Evolutionary conservation across 208 protist species (phyloP), one percentile per base, ranked within the genome.

Genomic region (Strigomonas culicis): DNA sequence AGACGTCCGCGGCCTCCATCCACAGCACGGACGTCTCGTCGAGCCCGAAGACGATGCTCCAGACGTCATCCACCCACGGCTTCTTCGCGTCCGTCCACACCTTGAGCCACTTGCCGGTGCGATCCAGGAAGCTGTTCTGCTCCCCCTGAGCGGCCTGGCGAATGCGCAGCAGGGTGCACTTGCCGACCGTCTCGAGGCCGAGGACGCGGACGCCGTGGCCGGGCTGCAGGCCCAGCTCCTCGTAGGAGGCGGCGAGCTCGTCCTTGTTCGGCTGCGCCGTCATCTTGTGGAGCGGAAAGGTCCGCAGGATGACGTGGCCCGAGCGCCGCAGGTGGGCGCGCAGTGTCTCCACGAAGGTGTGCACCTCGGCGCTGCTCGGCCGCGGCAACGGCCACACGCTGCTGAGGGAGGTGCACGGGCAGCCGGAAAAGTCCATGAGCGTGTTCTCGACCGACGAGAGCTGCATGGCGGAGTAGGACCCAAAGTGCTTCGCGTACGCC

Each of bases 401-500:
- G n/a, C 60, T 66, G n/a, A 90, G 53, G 8, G 63, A 44, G 25
- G 17, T 28, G 22, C 49, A 75, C 19, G 80, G 80, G 41, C 59
- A 73, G 1, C 84, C 84, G 11, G 76, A 82, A 44, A 90, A 59
- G 44, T 78, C 71, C 7, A 62, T 43, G 7, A 89, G 36, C 19
- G 71, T 73, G 24, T 75, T 57, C 44, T 82, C 74, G 21, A 74
- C 56, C 8, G 88, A 55, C 0, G 70, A 68, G 31, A 75, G 63
- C 51, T 74, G 58, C 17, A 88, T 68, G 21, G 75, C 65, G 1
- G 79, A 70, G 72, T 92, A 94, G 27, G 79, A 87, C 17, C 84
- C 84, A 25, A 76, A 57, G 6, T 74, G 22, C 71, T 95, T 95
- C 28, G 86, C 86, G 64, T 90, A 92, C 22, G 83, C 85, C 78